Evolutionary conservation across 139 green algal species (phyloP).

Genomic region (Chlorella sp.): DNA sequence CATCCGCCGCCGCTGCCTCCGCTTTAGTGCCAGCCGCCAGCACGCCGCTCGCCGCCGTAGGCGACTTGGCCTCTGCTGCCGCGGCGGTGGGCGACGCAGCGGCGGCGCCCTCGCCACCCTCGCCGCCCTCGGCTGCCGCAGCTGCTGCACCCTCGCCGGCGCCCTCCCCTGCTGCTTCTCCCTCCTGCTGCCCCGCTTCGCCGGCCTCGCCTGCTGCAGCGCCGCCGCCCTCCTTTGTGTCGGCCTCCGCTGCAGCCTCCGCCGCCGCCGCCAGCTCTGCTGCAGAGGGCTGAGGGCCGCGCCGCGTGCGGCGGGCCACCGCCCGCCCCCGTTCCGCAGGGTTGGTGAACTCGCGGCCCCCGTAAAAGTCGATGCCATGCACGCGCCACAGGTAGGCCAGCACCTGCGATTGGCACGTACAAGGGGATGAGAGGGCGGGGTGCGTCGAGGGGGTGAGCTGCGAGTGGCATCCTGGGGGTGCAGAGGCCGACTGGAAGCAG

Average conservation of each 20-base stretch:
- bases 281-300: constrained; percentile 21
- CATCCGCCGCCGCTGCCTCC: neutral
- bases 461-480: too few species aligned
- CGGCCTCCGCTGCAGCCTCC: neutral
- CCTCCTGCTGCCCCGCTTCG: constrained; percentile 14
- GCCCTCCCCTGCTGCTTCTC: too few species aligned
- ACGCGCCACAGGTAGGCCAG: constrained; percentile 94
- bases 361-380: constrained; percentile 94
- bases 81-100: too few species aligned
- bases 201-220: neutral
- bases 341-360: constrained; percentile 47
- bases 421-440: too few species aligned
- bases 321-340: constrained; percentile 20
- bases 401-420: too few species aligned
- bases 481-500: too few species aligned
- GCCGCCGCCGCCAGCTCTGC: constrained; percentile 27
- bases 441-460: too few species aligned
- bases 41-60: neutral
- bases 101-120: too few species aligned
- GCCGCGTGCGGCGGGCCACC: constrained; percentile 26
- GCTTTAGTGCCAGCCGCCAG: neutral
- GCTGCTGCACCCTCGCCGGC: too few species aligned
- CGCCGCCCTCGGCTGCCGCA: too few species aligned
- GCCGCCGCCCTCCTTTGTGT: neutral
- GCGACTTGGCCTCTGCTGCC: constrained; percentile 41